These are phyloP conservation scores for Bipolaris cookei DNA, from an alignment of 2,329 filamentous ascomycete genomes.

Conservation along the genomic window DNA sequence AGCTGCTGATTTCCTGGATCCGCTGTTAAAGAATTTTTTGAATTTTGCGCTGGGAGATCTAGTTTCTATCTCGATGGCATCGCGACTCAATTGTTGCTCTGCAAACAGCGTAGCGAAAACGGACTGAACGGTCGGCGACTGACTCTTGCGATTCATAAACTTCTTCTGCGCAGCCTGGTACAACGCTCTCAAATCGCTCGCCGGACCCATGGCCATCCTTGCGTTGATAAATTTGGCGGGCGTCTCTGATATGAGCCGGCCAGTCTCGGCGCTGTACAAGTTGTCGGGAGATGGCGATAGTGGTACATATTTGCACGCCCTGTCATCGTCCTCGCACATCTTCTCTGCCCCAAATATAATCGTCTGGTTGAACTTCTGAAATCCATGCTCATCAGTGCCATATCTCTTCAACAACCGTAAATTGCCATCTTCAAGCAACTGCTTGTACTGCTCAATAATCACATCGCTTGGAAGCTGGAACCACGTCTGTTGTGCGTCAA, in stretches of 20 bases:
- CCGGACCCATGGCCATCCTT: constrained; percentile 59
- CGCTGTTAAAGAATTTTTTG: constrained; percentile 28
- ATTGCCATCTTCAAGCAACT: constrained; percentile 61
- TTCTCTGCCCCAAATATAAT: constrained; percentile 65
- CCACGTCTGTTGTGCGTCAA: constrained; percentile 69
- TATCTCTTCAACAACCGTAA: constrained; percentile 59
- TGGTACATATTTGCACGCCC: constrained; percentile 61
- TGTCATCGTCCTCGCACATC: constrained; percentile 57
- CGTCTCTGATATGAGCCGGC: constrained; percentile 32
- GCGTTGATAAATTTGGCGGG: constrained; percentile 56
- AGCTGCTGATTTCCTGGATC: constrained; percentile 49
- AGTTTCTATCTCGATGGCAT: constrained; percentile 41
- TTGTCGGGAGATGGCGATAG: constrained; percentile 58
- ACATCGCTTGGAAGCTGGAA: constrained; percentile 70
- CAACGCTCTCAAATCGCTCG: constrained; percentile 55
- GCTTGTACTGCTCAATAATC: constrained; percentile 67
- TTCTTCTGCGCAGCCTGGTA: constrained; percentile 53
- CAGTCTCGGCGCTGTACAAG: constrained; percentile 56
- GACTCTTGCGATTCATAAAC: constrained; percentile 42
- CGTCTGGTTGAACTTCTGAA: constrained; percentile 54
- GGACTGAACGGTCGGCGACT: constrained; percentile 49
- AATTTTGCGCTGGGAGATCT: constrained; percentile 21
- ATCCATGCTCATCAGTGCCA: constrained; percentile 40
- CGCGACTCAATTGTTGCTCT: constrained; percentile 60
- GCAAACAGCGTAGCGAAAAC: constrained; percentile 60